Base-by-base conservation (phyloP, 768 basidiomycete genomes). In the Russula emetica region DNA sequence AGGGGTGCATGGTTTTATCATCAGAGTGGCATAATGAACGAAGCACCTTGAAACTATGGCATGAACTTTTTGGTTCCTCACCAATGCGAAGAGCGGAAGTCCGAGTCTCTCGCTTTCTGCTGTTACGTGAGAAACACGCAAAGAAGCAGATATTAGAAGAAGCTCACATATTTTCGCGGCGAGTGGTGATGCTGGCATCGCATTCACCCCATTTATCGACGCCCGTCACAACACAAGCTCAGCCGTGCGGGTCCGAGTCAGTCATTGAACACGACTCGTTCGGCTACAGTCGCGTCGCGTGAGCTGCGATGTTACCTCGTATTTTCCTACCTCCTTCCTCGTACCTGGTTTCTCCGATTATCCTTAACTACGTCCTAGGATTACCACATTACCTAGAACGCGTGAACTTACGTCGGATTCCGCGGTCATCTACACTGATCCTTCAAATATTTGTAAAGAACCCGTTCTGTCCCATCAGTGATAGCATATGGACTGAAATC, bases 171-270 rank as follows among this genome's bases (percentile, higher is more conserved):
- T 45, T 45, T 16, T 36, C 22, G 7, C 20, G 11, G 6, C 7
- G 3, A n/a, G 18, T 2, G 4, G 0, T 18, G 40, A 56, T 42
- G 7, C 13, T 18, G 18, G 11, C 10, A 24, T 30, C 16, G 38
- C 13, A 32, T 45, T 57, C 20, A 26, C 30, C 11, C 9, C 42
- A 13, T 30, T 45, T 3, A 44, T 57, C 28, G 66, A 72, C 56
- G 73, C 69, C 9, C 63, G 63, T 36, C 28, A 61, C 45, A 24
- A 26, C 20, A 3, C 55, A 26, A 28, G 18, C 40, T 5, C 18
- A 7, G 11, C 22, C 1, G 18, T 30, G 2, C 42, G 18, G 20
- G 5, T 8, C 26, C 16, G 20, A 11, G 13, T 40, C 9, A 11
- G 9, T 42, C 14, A 11, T 52, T 20, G 30, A 52, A 52, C 20